phyloP scores from a whole-genome alignment of 768 basidiomycete species.

The Suillus brevipes region DNA sequence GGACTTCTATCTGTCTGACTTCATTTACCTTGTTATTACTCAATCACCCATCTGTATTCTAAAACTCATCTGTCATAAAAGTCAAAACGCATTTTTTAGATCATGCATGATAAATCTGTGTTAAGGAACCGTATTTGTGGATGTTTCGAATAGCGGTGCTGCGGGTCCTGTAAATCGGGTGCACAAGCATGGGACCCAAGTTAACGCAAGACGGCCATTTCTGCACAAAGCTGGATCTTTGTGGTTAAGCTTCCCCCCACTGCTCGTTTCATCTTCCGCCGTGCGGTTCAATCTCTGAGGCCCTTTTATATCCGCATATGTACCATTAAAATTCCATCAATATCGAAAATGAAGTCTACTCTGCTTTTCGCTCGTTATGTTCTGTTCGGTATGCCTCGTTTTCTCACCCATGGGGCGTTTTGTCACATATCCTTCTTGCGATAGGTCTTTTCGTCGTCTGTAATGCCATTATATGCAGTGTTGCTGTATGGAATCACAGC shows the following conservation, averaged over 20 bases:
- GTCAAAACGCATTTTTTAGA: slow-evolving; percentile 1
- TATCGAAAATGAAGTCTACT: slow-evolving; percentile 42
- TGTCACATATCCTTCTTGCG: background rate
- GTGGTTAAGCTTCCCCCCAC: slow-evolving; percentile 9
- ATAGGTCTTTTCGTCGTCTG: slow-evolving; percentile 62
- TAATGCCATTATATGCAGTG: slow-evolving; percentile 63
- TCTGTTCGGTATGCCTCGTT: slow-evolving; percentile 49
- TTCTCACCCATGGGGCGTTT: background rate
- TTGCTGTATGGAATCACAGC: slow-evolving; percentile 70
- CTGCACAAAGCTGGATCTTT: slow-evolving; percentile 32
- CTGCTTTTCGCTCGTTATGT: slow-evolving; percentile 57
- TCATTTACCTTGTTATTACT: slow-evolving; percentile 1
- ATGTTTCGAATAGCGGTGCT: background rate
- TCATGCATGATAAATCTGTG: background rate
- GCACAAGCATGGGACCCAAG: background rate
- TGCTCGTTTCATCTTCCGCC: slow-evolving; percentile 21
- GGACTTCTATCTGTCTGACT: slow-evolving; percentile 3
- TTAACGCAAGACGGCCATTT: slow-evolving; percentile 12
- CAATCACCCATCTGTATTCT: slow-evolving; percentile 5
- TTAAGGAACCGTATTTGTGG: background rate
- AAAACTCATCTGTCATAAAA: slow-evolving; percentile 1
- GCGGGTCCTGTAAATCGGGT: background rate
- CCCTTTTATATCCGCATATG: slow-evolving; percentile 19
- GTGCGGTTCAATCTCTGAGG: slow-evolving; percentile 33
- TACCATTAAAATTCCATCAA: slow-evolving; percentile 26